Base-by-base conservation (phyloP, 2,329 filamentous ascomycete genomes). In the Penicillium sp. region DNA sequence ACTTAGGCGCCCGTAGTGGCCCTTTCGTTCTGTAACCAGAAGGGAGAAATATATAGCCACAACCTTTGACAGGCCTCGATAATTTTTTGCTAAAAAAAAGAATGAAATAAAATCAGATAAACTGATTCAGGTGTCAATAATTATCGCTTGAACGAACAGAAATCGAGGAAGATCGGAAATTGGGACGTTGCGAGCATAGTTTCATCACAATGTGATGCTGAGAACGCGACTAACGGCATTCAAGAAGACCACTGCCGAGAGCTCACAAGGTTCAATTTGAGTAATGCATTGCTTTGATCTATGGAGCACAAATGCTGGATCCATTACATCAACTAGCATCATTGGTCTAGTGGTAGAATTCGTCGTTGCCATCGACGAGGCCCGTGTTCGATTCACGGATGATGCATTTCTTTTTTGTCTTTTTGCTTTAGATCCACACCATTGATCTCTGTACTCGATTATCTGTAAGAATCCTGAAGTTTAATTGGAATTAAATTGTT, bases 311-410 rank as follows among this genome's bases (percentile, higher is more conserved):
- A 31, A 22, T 6, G 2, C 14, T 1, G 0, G 4, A 0, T 3
- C 1, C 9, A 10, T 27, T 24, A 57, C 39, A 64, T 54, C 21
- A 59, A 61, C 49, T 44, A 68, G 72, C 72, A 74, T 73, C 70
- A 72, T 73, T 74, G 72, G 72, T 74, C 72, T 74, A 74, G 71
- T 74, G 71, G 71, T 74, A 74, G 68, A 68, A 66, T 72, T 71
- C 66, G 63, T 70, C 68, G 69, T 72, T 69, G 68, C 66, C 68
- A 76, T 76, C 74, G 74, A 77, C 68, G 74, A 76, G 74, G 73
- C 74, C 74, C 74, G 74, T 74, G 74, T 76, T 76, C 74, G 74
- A 76, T 76, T 76, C 74, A 74, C 74, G 74, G 74, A 76, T 74
- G 74, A 76, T 76, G 74, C 74, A 76, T 24, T 52, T 52, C 6